Percentiles rank a stretch among this genome's conserved stretches.
These are phyloP conservation scores for Ceratocystis harringtonii DNA, from an alignment of 2,329 filamentous ascomycete genomes.

Conservation along the genomic window DNA sequence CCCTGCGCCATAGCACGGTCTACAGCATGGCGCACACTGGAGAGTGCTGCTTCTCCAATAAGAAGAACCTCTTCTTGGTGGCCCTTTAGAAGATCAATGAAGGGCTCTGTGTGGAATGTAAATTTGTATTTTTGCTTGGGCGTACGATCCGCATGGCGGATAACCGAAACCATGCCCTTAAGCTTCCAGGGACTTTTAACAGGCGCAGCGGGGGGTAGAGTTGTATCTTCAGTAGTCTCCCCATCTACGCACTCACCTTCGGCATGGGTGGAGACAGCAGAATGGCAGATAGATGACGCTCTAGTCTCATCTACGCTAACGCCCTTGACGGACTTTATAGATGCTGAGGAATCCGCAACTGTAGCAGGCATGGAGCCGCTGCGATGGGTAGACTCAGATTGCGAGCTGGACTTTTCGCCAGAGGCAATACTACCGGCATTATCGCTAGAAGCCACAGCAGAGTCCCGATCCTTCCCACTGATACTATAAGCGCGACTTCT, in stretches of 20 bases:
- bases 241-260: slow-evolving; percentile 18
- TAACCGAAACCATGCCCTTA: slow-evolving; percentile 92
- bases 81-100: slow-evolving; percentile 84
- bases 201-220: slow-evolving; percentile 40
- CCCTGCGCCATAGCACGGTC: slow-evolving; percentile 63
- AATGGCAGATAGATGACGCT: slow-evolving; percentile 28
- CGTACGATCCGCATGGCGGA: slow-evolving; percentile 89
- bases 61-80: slow-evolving; percentile 93
- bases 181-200: slow-evolving; percentile 95
- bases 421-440: not conserved
- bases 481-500: not conserved
- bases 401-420: not conserved
- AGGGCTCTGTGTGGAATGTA: slow-evolving; percentile 92
- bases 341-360: slow-evolving; percentile 9
- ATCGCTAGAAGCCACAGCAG: not conserved
- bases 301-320: slow-evolving; percentile 17
- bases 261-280: slow-evolving; percentile 25
- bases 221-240: not conserved
- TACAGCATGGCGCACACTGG: slow-evolving; percentile 80
- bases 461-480: not conserved
- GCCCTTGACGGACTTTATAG: slow-evolving; percentile 9
- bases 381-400: slow-evolving; percentile 1
- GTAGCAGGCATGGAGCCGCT: slow-evolving; percentile 3
- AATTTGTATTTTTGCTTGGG: slow-evolving; percentile 99
- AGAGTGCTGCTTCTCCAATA: slow-evolving; percentile 76